Conservation (phyloP, 192 early-diverging fungal genomes). For the Coemansia guatemalensis region DNA sequence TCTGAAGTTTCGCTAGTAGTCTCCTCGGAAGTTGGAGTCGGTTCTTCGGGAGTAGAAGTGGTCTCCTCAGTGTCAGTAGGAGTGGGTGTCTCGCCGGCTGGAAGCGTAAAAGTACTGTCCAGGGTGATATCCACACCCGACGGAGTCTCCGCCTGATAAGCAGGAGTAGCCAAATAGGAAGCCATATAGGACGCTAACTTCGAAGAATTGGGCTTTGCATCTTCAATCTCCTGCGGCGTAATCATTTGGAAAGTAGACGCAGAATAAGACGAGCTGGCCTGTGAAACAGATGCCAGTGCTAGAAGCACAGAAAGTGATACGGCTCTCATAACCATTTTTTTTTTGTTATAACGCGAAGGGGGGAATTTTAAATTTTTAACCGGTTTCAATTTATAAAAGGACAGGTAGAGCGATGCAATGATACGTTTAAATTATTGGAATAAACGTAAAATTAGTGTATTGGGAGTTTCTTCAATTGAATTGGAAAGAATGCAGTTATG, state of each 20-base stretch:
- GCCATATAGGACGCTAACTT: neutral
- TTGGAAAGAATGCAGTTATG: too few species aligned
- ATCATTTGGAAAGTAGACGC: neutral
- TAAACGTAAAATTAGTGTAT: too few species aligned
- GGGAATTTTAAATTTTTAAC: too few species aligned
- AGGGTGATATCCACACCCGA: too few species aligned
- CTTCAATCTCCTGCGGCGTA: neutral
- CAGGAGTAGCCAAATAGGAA: neutral
- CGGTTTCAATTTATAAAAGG: neutral
- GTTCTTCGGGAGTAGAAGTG: too few species aligned
- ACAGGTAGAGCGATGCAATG: neutral
- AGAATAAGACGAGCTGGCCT: neutral
- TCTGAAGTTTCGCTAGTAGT: neutral
- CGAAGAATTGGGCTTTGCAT: constrained; percentile 3
- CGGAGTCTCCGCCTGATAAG: too few species aligned
- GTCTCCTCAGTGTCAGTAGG: too few species aligned
- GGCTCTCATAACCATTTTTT: constrained; percentile 12
- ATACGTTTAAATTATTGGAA: too few species aligned
- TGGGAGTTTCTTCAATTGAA: too few species aligned
- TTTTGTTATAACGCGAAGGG: neutral
- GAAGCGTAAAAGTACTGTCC: too few species aligned
- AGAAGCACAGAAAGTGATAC: constrained; percentile 9
- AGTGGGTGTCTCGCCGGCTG: too few species aligned
- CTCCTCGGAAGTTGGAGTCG: too few species aligned
- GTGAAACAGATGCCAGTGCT: neutral